These are phyloP conservation scores for Anacardium occidentale DNA, from an alignment of 345 rosid genomes.

Conservation along the genomic window DNA sequence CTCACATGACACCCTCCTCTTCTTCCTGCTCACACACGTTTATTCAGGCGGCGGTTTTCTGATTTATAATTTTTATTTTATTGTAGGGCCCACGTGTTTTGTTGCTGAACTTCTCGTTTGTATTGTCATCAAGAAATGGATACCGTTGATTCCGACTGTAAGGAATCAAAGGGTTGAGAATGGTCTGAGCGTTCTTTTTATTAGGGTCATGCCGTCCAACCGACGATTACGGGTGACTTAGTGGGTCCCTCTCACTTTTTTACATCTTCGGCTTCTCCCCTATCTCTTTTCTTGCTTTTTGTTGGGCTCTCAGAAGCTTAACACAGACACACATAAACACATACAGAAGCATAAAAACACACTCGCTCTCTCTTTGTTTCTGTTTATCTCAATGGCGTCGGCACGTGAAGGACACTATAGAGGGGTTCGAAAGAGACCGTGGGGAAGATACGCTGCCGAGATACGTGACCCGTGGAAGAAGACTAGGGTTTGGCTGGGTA, in stretches of 20 bases:
- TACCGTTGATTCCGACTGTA: conserved; percentile 15
- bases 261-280: not conserved
- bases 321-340: too few species aligned
- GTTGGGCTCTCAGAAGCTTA: not conserved
- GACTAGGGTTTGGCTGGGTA: conserved; percentile 66
- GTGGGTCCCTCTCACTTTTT: conserved; percentile 39
- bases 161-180: conserved; percentile 4
- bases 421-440: conserved; percentile 27
- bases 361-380: too few species aligned
- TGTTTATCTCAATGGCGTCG: too few species aligned
- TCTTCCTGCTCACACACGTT: conserved; percentile 37
- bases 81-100: conserved; percentile 16
- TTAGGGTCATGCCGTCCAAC: conserved; percentile 42
- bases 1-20: conserved; percentile 24
- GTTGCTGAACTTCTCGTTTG: conserved; percentile 1
- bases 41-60: conserved; percentile 43
- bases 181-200: not conserved
- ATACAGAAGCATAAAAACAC: too few species aligned
- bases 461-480: too few species aligned
- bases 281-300: too few species aligned
- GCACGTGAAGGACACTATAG: too few species aligned
- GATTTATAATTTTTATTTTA: not conserved
- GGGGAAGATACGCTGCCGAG: too few species aligned
- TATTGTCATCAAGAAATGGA: not conserved
- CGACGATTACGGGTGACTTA: conserved; percentile 70